Evolutionary conservation across 139 green algal genomes (phyloP), one percentile per base, ranked within the genome.

Genomic region (Edaphochlamys debaryana): DNA sequence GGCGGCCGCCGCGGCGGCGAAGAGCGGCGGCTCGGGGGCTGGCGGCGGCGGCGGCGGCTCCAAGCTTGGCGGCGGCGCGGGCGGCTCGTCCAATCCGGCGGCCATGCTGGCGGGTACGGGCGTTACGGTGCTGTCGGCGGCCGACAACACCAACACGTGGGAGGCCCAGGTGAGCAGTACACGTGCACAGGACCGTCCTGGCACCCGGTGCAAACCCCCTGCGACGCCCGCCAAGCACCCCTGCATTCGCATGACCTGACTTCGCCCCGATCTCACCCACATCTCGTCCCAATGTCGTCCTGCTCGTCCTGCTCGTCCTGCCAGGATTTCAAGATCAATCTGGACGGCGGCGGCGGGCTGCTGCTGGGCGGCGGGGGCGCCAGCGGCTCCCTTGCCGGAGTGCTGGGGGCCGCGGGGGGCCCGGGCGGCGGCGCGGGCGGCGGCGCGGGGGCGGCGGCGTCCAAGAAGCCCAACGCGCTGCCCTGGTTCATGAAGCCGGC

Each of bases 141-240:
- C 60, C 1, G 60, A 81, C 30, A 81, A 81, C 60, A 81, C 75
- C 60, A 81, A 81, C 58, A 81, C 62, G 19, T 81, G 75, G 75
- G 75, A 81, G 74, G n/a, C n/a, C n/a, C n/a, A n/a, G n/a, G n/a
- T n/a, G n/a, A n/a, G n/a, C n/a, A n/a, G n/a, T n/a, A n/a, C n/a
- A n/a, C n/a, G n/a, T n/a, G n/a, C n/a, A n/a, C n/a, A n/a, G n/a
- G n/a, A n/a, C n/a, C n/a, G n/a, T n/a, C n/a, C n/a, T n/a, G n/a
- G n/a, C n/a, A n/a, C n/a, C n/a, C n/a, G n/a, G n/a, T n/a, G n/a
- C n/a, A n/a, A n/a, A n/a, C n/a, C n/a, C n/a, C n/a, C n/a, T n/a
- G n/a, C n/a, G n/a, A n/a, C n/a, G n/a, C n/a, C n/a, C n/a, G n/a
- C n/a, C n/a, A n/a, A n/a, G n/a, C n/a, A n/a, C n/a, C n/a, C n/a